These are phyloP conservation scores for Hemileccinum impolitum DNA, from an alignment of 768 basidiomycete genomes.

Conservation along the genomic window DNA sequence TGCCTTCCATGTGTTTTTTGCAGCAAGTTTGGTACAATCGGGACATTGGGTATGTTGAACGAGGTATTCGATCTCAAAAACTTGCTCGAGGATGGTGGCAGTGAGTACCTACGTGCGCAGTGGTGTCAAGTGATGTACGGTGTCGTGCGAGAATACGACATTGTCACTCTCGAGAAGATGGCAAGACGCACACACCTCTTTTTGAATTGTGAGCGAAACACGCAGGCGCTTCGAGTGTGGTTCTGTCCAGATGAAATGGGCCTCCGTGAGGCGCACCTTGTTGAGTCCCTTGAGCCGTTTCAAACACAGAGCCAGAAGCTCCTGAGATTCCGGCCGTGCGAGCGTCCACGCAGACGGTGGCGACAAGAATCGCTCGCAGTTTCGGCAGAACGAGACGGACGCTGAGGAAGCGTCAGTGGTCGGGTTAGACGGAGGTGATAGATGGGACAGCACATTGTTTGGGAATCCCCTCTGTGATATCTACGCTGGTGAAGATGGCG, in stretches of 20 bases:
- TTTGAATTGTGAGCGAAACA: slow-evolving; percentile 95
- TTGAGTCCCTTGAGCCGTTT: slow-evolving; percentile 92
- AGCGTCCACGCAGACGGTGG: slow-evolving; percentile 87
- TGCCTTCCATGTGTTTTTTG: slow-evolving; percentile 99
- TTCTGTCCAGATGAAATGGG: slow-evolving; percentile 99
- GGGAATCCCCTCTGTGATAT: slow-evolving; percentile 97
- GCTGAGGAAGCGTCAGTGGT: slow-evolving; percentile 41
- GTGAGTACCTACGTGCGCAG: slow-evolving; percentile 70
- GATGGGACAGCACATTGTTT: slow-evolving; percentile 66
- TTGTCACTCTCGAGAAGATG: not conserved
- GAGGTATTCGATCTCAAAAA: slow-evolving; percentile 94
- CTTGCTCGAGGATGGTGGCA: slow-evolving; percentile 93
- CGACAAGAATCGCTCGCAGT: slow-evolving; percentile 93
- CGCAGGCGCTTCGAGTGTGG: slow-evolving; percentile 93
- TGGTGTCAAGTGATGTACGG: not conserved
- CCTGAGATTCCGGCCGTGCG: slow-evolving; percentile 86
- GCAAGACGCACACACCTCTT: slow-evolving; percentile 63
- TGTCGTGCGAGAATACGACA: not conserved
- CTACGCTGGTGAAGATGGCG: slow-evolving; percentile 51
- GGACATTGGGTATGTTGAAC: slow-evolving; percentile 95
- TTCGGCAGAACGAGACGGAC: slow-evolving; percentile 88
- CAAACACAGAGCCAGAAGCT: slow-evolving; percentile 90
- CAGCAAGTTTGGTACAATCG: slow-evolving; percentile 89
- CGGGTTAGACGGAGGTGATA: not conserved
- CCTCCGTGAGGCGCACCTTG: slow-evolving; percentile 96